Evolutionary conservation across 1,139 yeast genomes (phyloP), one percentile per base, ranked within the genome.

Genomic region (Sugiyamaella novakii): DNA sequence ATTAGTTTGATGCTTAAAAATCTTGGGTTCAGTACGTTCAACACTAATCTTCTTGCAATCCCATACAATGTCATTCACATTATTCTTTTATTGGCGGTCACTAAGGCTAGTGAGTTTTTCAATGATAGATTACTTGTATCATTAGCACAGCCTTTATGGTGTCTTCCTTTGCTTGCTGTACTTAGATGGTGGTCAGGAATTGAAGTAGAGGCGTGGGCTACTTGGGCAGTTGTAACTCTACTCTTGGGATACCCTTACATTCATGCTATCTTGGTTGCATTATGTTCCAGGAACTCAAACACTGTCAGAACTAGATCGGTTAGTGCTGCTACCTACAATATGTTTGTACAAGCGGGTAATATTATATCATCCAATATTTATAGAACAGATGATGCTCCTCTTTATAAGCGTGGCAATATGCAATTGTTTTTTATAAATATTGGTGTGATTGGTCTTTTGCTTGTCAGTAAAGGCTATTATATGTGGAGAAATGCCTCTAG

Each of bases 261-360:
- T 35, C 77, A 77, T 59, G 81, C 84, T 0, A 76, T 81, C 48
- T 68, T 76, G 56, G 83, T 81, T 38, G 69, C 81, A 4, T 79
- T 85, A 82, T 75, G 78, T 46, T 80, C 86, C 1, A 67, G 79
- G 46, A 83, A 83, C 58, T 74, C 86, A 10, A 79, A 80, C 55
- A 73, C 83, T 22, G 81, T 83, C 19, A 67, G 81, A 41, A 71
- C 79, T 5, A 70, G 89, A 58, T 77, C 87, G 0, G 77, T 83
- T 8, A 72, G 81, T 25, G 76, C 84, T 2, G 83, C 89, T 0
- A 52, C 82, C 29, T 81, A 80, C 62, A 84, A 83, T 60, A 81
- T 82, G 70, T 73, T 72, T 57, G 81, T 79, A 1, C 88, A 83
- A 62, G 64, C 77, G 1, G 83, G 82, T 1, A 64, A 69, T 39